A percentile compares a stretch with the other conserved stretches of the same genome.
Conservation (phyloP, 108 stramenopile species). For the Pseudonitzschia delicatissima region DNA sequence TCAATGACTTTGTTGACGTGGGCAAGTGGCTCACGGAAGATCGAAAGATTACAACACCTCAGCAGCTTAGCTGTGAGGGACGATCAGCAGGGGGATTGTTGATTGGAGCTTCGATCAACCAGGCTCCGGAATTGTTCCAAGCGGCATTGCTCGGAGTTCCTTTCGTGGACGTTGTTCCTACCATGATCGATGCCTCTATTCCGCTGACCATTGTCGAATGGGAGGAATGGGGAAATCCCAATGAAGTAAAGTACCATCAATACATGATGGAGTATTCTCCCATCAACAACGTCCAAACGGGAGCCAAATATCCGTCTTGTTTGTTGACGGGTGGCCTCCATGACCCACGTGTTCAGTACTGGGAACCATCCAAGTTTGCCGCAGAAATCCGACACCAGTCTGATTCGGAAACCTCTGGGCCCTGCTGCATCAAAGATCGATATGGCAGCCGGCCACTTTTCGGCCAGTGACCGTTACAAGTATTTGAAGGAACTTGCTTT, state of each 20-base stretch:
- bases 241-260: conserved; percentile 53
- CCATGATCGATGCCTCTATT: conserved; percentile 83
- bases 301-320: conserved; percentile 78
- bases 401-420: conserved; percentile 29
- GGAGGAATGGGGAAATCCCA: conserved; percentile 95
- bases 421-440: conserved; percentile 72
- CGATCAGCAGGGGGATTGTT: conserved; percentile 68
- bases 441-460: conserved; percentile 92
- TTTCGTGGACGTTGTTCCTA: conserved; percentile 88
- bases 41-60: conserved; percentile 33
- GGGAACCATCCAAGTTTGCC: conserved; percentile 69
- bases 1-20: conserved; percentile 91
- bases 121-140: conserved; percentile 83
- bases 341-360: conserved; percentile 90
- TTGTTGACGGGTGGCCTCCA: conserved; percentile 89
- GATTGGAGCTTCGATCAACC: conserved; percentile 67
- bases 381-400: conserved; percentile 47
- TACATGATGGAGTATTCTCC: conserved; percentile 89
- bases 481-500: conserved; percentile 85
- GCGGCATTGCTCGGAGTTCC: conserved; percentile 90
- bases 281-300: conserved; percentile 79
- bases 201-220: conserved; percentile 78
- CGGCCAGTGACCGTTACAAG: conserved; percentile 92
- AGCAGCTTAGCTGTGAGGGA: conserved; percentile 60
- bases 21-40: conserved; percentile 42